Percentiles rank a stretch among this genome's conserved stretches.
These are phyloP conservation scores for Pleurostoma richardsiae DNA, from an alignment of 2,329 filamentous ascomycete species.

Conservation along the genomic window DNA sequence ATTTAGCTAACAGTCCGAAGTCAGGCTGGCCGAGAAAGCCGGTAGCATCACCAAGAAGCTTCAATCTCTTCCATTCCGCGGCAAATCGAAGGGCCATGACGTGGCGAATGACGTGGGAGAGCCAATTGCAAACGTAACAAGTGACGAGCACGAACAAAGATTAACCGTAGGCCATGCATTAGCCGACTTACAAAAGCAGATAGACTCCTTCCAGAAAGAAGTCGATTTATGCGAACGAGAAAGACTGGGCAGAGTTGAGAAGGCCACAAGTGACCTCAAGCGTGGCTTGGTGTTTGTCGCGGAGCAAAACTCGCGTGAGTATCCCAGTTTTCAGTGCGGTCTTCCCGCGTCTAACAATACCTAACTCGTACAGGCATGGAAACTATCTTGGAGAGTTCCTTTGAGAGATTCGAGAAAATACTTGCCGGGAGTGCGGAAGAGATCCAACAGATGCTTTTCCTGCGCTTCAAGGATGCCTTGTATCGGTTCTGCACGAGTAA, in stretches of 20 bases:
- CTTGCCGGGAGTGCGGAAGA: background rate
- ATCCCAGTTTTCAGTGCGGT: too few relatives aligned
- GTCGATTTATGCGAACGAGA: conserved; percentile 7
- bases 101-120: background rate
- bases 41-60: background rate
- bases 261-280: background rate
- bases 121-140: background rate
- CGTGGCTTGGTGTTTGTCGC: background rate
- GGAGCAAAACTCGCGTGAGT: too few relatives aligned
- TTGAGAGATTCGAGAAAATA: background rate
- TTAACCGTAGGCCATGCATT: background rate
- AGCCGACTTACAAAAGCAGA: background rate
- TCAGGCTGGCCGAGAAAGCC: conserved; percentile 1
- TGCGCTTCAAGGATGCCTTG: conserved; percentile 1
- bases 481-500: conserved; percentile 6
- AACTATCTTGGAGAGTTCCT: background rate
- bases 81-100: background rate
- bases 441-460: background rate
- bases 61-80: too few relatives aligned
- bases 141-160: background rate
- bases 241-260: conserved; percentile 5
- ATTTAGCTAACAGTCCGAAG: conserved; percentile 1
- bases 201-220: conserved; percentile 6
- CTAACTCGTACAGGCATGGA: background rate
- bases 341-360: background rate